Evolutionary conservation across 352 stramenopile species (phyloP).

Genomic region (Phytopythium sindhum): DNA sequence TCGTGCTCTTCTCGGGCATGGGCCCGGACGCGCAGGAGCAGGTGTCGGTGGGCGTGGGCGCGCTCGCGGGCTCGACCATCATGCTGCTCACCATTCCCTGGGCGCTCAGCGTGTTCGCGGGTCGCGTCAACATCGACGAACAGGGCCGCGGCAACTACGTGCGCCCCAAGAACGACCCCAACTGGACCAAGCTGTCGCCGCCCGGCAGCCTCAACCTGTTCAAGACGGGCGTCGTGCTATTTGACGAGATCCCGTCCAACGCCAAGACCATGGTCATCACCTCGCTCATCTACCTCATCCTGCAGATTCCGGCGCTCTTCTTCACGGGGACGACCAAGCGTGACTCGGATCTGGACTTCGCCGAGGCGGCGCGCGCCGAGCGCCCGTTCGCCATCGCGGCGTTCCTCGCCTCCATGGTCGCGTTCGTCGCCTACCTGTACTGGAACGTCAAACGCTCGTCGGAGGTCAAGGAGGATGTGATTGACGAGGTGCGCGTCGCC

Average conservation of each 20-base stretch:
- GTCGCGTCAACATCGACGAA: constrained; percentile 93
- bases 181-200: constrained; percentile 87
- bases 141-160: constrained; percentile 85
- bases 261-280: constrained; percentile 92
- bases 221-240: constrained; percentile 76
- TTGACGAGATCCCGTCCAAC: constrained; percentile 87
- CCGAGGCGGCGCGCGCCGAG: constrained; percentile 74
- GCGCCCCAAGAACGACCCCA: constrained; percentile 68
- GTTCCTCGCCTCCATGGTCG: constrained; percentile 85
- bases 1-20: constrained; percentile 97
- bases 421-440: constrained; percentile 91
- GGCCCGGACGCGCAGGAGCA: constrained; percentile 93
- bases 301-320: constrained; percentile 90
- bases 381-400: constrained; percentile 88
- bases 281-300: constrained; percentile 94
- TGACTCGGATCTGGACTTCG: constrained; percentile 66
- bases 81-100: constrained; percentile 99
- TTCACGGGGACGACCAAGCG: constrained; percentile 77
- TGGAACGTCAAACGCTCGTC: constrained; percentile 88
- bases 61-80: constrained; percentile 97
- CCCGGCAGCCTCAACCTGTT: constrained; percentile 55
- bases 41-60: constrained; percentile 95
- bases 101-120: constrained; percentile 91
- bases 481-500: constrained; percentile 67
- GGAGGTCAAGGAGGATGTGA: constrained; percentile 55